A percentile compares a stretch with the other conserved stretches of the same genome.
phyloP scores from a whole-genome alignment of 2,329 filamentous ascomycete genomes.

The Pestalotiopsis sp. region DNA sequence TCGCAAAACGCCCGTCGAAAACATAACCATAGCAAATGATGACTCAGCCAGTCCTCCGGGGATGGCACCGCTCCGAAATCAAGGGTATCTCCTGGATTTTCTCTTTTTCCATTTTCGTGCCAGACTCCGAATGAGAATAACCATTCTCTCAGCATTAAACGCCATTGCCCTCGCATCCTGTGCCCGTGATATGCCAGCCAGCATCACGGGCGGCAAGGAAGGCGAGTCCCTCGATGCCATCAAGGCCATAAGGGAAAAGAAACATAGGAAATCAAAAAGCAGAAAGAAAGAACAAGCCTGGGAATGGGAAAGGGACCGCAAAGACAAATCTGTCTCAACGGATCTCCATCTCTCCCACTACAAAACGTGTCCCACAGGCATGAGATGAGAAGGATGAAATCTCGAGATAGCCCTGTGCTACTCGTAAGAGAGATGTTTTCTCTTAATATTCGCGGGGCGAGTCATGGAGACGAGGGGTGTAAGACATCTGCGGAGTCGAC shows the following conservation, averaged over 20 bases:
- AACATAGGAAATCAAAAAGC: neutral
- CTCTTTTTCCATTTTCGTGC: neutral
- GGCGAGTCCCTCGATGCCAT: too few species aligned
- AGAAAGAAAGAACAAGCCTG: too few species aligned
- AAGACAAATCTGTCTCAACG: too few species aligned
- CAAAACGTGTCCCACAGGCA: too few species aligned
- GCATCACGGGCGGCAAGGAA: too few species aligned
- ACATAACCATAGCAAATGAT: neutral
- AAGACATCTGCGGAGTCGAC: constrained; percentile 12
- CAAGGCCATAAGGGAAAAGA: neutral
- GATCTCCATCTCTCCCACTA: too few species aligned
- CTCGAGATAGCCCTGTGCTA: too few species aligned
- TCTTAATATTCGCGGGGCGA: neutral
- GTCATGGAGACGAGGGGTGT: constrained; percentile 11
- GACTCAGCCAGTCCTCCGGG: constrained; percentile 6
- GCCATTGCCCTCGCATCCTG: neutral
- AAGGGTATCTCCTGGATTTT: neutral
- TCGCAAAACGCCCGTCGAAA: neutral
- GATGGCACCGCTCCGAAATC: neutral
- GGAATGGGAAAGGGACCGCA: too few species aligned
- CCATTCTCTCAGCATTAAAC: neutral
- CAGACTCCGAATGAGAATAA: neutral
- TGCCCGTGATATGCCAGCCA: neutral
- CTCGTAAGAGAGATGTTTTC: too few species aligned
- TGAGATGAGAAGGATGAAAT: too few species aligned